Base-by-base conservation (phyloP, 78 protist genomes). In the Cavenderia fasciculata region DNA sequence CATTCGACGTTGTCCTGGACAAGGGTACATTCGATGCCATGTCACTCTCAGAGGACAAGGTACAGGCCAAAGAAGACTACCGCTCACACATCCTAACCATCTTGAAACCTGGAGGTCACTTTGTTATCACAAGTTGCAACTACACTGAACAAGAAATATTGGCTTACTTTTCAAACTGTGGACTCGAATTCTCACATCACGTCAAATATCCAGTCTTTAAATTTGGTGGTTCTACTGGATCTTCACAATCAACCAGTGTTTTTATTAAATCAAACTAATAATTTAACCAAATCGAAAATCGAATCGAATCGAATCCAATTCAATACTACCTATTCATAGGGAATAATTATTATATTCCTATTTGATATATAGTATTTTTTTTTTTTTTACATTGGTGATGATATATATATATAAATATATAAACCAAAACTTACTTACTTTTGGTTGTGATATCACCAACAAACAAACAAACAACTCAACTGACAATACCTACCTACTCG, bases 1-100 rank as follows among this genome's bases (percentile, higher is more conserved):
- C 25, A 1, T 87, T 56, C 44, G 88, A 87, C 41, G 52, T 66
- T 6, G 76, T 87, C 10, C 29, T 87, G 21, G 94, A 87, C 29
- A 87, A 87, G 23, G 94, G 94, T 11, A 87, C 94, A 27, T 87
- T 87, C 36, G 94, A 87, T 71, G 94, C 94, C 8, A 71, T 87
- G 65, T 69, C 94, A 14, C 33, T 87, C 40, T 44, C 76, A 8
- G 86, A 74, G 21, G 65, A 68, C 19, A 62, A 76, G 44, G 94
- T 75, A 12, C 54, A 34, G 52, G 72, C 69, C 44, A 56, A 62
- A 47, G 1, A n/a, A 29, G 68, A 43, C 8, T 87, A 87, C 59
- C 47, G 56, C 27, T 25, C 66, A 46, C 36, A 41, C 3, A 70
- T 87, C 1, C 54, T 41, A 51, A 56, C 19, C 8, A 59, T 65